These are phyloP conservation scores for Saccharomyces uvarum DNA, from an alignment of 1,139 yeast species.

Conservation along the genomic window DNA sequence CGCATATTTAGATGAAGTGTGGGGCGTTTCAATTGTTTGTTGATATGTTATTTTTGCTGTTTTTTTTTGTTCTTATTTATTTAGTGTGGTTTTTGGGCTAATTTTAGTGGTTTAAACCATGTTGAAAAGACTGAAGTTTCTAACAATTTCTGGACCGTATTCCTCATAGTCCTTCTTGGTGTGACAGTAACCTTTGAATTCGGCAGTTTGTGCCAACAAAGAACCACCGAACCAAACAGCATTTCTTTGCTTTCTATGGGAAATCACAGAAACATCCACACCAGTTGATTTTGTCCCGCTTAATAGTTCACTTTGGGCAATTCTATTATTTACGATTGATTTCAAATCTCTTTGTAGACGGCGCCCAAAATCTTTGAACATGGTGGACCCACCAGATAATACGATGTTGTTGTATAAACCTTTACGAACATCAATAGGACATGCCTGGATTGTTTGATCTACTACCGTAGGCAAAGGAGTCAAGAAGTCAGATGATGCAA, in stretches of 20 bases:
- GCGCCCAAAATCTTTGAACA: slow-evolving; percentile 97
- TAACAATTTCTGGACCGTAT: slow-evolving; percentile 92
- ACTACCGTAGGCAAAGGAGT: slow-evolving; percentile 94
- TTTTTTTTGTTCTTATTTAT: slow-evolving; percentile 1
- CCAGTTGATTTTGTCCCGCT: slow-evolving; percentile 88
- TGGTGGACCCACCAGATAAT: slow-evolving; percentile 92
- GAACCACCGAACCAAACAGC: slow-evolving; percentile 99
- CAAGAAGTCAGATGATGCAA: slow-evolving; percentile 86
- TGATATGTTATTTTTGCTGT: not conserved
- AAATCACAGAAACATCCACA: slow-evolving; percentile 91
- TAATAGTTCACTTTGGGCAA: slow-evolving; percentile 66
- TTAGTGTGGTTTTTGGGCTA: not conserved
- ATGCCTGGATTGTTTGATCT: slow-evolving; percentile 87
- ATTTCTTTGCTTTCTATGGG: slow-evolving; percentile 94
- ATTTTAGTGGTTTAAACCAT: slow-evolving; percentile 49
- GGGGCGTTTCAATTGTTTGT: not conserved
- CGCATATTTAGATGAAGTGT: not conserved
- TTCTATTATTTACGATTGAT: slow-evolving; percentile 79
- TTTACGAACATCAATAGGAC: slow-evolving; percentile 97
- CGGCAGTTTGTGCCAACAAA: slow-evolving; percentile 91
- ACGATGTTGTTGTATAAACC: slow-evolving; percentile 94
- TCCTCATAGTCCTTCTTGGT: slow-evolving; percentile 97
- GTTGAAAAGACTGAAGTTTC: slow-evolving; percentile 89
- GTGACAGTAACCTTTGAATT: slow-evolving; percentile 91
- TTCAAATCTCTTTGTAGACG: slow-evolving; percentile 93